phyloP scores from a whole-genome alignment of 2,329 filamentous ascomycete genomes.

The Fusarium brevicatenulatum region DNA sequence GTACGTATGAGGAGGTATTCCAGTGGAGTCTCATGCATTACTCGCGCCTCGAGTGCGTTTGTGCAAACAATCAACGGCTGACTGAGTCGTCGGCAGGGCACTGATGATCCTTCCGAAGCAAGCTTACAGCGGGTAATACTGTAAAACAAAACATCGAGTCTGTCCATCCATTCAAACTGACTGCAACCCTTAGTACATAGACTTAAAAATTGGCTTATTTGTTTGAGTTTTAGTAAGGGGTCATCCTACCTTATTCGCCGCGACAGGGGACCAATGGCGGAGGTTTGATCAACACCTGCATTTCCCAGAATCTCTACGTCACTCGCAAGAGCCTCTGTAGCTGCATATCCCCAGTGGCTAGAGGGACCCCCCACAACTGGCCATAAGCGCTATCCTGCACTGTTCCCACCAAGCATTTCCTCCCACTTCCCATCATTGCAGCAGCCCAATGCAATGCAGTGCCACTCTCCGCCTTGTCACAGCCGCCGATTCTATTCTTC shows the following conservation, averaged over 20 bases:
- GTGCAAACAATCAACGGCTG: not conserved
- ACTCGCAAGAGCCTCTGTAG: constrained; percentile 10
- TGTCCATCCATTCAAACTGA: not conserved
- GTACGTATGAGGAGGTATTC: not conserved
- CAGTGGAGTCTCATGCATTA: not conserved
- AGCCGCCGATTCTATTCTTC: not conserved
- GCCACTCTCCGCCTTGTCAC: constrained; percentile 2
- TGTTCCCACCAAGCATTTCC: not conserved
- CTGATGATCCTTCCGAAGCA: not conserved
- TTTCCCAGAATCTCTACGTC: constrained; percentile 7
- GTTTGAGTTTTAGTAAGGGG: constrained; percentile 37
- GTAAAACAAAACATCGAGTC: constrained; percentile 7
- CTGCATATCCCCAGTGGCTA: constrained; percentile 14
- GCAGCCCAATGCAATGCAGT: not conserved
- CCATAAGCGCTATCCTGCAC: not conserved
- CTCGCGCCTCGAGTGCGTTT: not conserved
- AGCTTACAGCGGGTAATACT: constrained; percentile 14
- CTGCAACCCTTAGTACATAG: constrained; percentile 17
- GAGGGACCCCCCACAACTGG: not conserved
- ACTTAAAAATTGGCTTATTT: constrained; percentile 40
- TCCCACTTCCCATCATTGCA: not conserved
- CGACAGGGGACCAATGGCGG: not conserved
- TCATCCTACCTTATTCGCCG: not conserved
- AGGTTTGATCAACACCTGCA: constrained; percentile 18
- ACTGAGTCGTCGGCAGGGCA: not conserved